Percentiles rank a stretch among this genome's conserved stretches.
phyloP scores from a whole-genome alignment of 2,329 filamentous ascomycete species.

The Scedosporium minutisporum region DNA sequence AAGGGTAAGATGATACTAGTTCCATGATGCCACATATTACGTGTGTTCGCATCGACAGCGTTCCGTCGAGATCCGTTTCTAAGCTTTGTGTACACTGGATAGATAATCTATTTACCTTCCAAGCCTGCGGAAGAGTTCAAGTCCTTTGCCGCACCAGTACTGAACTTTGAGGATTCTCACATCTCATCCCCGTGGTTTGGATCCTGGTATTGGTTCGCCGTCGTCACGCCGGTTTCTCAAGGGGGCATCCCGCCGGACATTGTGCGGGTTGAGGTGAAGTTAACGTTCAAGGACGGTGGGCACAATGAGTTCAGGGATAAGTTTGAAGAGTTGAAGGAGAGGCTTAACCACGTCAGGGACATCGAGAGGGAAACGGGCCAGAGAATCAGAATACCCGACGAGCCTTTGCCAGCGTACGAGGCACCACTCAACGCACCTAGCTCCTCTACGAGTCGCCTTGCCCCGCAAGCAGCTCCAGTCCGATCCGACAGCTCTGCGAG shows the following conservation, averaged over 20 bases:
- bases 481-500: constrained; percentile 27
- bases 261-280: constrained; percentile 66
- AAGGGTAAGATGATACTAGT: constrained; percentile 47
- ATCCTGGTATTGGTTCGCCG: constrained; percentile 78
- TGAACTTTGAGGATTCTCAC: constrained; percentile 79
- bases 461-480: not conserved
- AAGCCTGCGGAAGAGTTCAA: constrained; percentile 61
- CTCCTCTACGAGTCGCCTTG: constrained; percentile 6
- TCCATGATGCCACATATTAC: not conserved
- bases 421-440: constrained; percentile 32
- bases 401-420: constrained; percentile 83
- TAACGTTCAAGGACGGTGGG: constrained; percentile 92
- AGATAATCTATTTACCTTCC: constrained; percentile 83
- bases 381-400: constrained; percentile 60
- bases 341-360: constrained; percentile 71
- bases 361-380: constrained; percentile 60
- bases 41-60: not conserved
- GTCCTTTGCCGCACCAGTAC: constrained; percentile 81
- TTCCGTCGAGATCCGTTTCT: not conserved
- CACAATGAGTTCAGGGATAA: constrained; percentile 80
- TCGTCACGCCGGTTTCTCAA: constrained; percentile 69
- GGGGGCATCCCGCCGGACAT: constrained; percentile 72
- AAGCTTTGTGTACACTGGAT: not conserved
- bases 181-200: constrained; percentile 87
- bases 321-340: constrained; percentile 77